Base-by-base conservation (phyloP, 495 filamentous ascomycete genomes). In the Xylaria cubensis region DNA sequence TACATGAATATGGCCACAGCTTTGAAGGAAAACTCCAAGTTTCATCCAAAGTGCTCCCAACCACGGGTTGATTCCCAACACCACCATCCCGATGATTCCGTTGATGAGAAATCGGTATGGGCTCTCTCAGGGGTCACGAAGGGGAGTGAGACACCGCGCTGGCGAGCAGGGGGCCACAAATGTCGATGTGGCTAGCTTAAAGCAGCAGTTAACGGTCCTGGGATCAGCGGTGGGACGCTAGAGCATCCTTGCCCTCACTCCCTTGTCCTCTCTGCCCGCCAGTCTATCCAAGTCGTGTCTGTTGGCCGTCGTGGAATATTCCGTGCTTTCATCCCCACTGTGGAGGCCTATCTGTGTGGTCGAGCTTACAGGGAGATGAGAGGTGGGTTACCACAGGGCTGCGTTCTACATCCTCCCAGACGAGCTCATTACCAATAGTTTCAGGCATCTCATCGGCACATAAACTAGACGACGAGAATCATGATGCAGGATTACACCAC, bases 231-330 rank as follows among this genome's bases (percentile, higher is more conserved):
- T 53, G 69, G 69, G 69, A 71, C 62, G 41, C 69, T 65, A 71
- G 69, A 32, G 50, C 36, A 64, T 46, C 61, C 48, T 41, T 71
- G 69, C 69, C 58, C 48, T 71, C 69, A 32, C 59, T 55, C 69
- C 61, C 59, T 55, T 55, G 42, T 42, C n/a, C 39, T 58, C 21
- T 26, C 21, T 48, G 36, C 55, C 59, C 56, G 34, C 51, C 63
- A n/a, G 50, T 46, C 39, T 67, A 34, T 72, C 42, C 69, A 15
- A 65, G 36, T 58, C 69, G 39, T 48, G 42, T 62, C 59, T 71
- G 61, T 53, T 71, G 39, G 46, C 46, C 50, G 50, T 65, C 61
- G 61, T 71, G 69, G 69, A 65, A 71, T 71, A 71, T 71, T 71
- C 69, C 69, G 69, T 53, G 69, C 59, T 46, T 21, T 63, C 68